These are phyloP conservation scores for Pythium brachiatum DNA, from an alignment of 352 stramenopile genomes.

Conservation along the genomic window DNA sequence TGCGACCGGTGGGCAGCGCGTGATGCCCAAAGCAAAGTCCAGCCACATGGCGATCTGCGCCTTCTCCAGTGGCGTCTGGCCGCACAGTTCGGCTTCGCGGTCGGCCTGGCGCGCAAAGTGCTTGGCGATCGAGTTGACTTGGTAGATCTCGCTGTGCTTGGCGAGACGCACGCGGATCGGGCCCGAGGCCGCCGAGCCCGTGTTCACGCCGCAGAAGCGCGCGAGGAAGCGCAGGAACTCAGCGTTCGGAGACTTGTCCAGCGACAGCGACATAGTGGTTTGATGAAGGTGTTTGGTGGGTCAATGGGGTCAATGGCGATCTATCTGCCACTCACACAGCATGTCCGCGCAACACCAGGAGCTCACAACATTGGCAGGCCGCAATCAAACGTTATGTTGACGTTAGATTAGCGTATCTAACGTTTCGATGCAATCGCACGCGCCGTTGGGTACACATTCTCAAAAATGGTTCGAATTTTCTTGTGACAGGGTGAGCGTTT, in stretches of 20 bases:
- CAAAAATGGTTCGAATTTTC: not conserved
- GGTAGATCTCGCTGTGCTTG: slow-evolving; percentile 71
- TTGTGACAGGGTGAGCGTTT: not conserved
- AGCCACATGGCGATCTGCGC: slow-evolving; percentile 81
- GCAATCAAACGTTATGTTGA: slow-evolving; percentile 20
- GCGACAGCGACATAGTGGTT: slow-evolving; percentile 67
- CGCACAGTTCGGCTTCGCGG: slow-evolving; percentile 67
- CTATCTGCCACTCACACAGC: slow-evolving; percentile 1
- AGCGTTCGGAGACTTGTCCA: slow-evolving; percentile 71
- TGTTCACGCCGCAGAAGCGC: slow-evolving; percentile 76
- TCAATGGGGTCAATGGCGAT: not conserved
- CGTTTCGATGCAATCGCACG: slow-evolving; percentile 3
- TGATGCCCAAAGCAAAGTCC: slow-evolving; percentile 53
- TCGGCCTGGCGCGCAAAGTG: slow-evolving; percentile 71
- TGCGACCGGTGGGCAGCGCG: slow-evolving; percentile 35
- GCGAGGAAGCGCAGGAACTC: slow-evolving; percentile 81
- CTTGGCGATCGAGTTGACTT: slow-evolving; percentile 72
- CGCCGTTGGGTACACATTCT: not conserved
- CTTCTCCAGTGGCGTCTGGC: slow-evolving; percentile 56
- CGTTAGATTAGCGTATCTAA: slow-evolving; percentile 8
- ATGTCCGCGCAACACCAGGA: not conserved
- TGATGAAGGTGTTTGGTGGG: not conserved
- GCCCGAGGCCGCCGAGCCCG: slow-evolving; percentile 65
- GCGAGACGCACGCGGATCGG: slow-evolving; percentile 70
- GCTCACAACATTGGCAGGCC: too few relatives aligned